Evolutionary conservation across 257 asterid genomes (phyloP).

Genomic region (Solanum chilense): DNA sequence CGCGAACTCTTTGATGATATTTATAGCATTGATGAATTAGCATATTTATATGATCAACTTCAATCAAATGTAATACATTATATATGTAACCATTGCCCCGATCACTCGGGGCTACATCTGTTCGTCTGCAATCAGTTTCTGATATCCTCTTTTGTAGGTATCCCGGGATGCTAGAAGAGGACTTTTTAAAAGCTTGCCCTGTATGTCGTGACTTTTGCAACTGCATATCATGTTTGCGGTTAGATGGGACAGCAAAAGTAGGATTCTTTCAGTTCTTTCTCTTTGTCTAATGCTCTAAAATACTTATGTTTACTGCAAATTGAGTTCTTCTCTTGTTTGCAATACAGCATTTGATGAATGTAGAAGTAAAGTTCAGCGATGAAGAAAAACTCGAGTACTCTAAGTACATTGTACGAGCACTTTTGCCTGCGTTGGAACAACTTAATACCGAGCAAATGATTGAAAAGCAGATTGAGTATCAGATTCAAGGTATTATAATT

Average conservation of each 20-base stretch:
- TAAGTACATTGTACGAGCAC: conserved; percentile 39
- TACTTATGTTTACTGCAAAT: not conserved
- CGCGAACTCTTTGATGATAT: not conserved
- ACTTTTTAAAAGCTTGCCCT: conserved; percentile 67
- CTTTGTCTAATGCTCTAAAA: not conserved
- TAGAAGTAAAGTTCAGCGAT: conserved; percentile 10
- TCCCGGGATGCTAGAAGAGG: conserved; percentile 54
- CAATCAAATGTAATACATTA: not conserved
- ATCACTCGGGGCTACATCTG: not conserved
- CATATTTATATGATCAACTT: not conserved
- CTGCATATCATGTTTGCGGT: conserved; percentile 76
- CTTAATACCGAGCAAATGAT: conserved; percentile 41
- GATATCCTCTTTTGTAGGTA: conserved; percentile 36
- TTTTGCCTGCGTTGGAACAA: conserved; percentile 62
- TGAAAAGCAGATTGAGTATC: conserved; percentile 68
- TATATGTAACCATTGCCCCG: not conserved
- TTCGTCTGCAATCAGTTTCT: not conserved
- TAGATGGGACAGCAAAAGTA: conserved; percentile 44
- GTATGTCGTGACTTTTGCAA: conserved; percentile 69
- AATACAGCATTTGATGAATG: conserved; percentile 29
- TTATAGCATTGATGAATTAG: not conserved
- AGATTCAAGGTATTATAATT: conserved; percentile 36
- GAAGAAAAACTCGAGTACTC: conserved; percentile 42
- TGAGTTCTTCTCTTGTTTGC: not conserved
- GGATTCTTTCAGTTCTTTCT: conserved; percentile 4